Evolutionary conservation across 169 alveolate species (phyloP), one percentile per base, ranked within the genome.

Genomic region (Eimeria sp.): DNA sequence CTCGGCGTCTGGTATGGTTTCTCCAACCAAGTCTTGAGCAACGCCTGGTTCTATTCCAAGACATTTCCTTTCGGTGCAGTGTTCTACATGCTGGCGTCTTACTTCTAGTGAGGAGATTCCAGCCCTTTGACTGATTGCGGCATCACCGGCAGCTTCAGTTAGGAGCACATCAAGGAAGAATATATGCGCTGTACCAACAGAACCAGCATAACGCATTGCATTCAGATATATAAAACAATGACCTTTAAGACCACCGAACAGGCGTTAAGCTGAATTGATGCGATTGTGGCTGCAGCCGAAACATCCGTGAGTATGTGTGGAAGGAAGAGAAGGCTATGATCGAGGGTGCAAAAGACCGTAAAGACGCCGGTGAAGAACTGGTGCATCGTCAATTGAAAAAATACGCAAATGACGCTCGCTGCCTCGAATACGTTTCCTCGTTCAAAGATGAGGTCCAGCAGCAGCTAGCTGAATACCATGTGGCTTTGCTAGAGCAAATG

Each of bases 11-110:
- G 98, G 98, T 97, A 98, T 89, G 99, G 99, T 0, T 88, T 98
- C 89, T 97, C 98, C 43, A 98, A 98, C 97, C 97, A 98, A 23
- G 99, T 98, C 11, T 95, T 98, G 95, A 97, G 98, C 93, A 98
- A 98, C 95, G 98, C 99, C 13, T 98, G 99, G 99, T 98, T 98
- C 89, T 97, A 98, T 52, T 98, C 99, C 6, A 98, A 98, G 90
- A 98, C 99, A 6, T 97, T 98, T 66, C 99, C 99, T 27, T 98
- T 98, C 95, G 98, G 98, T 71, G 98, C 98, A 13, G 99, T 98
- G 30, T 98, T 98, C 96, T 98, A 98, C 96, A 97, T 98, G 98
- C 97, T 98, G 87, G 99, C 98, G 13, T 97, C 98, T 9, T 97
- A 98, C 98, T 98, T 97, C 96, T 98, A 98, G 98, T 97, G 82